Conservation (phyloP, 2,329 filamentous ascomycete species). For the Drechslerella stenobrocha region DNA sequence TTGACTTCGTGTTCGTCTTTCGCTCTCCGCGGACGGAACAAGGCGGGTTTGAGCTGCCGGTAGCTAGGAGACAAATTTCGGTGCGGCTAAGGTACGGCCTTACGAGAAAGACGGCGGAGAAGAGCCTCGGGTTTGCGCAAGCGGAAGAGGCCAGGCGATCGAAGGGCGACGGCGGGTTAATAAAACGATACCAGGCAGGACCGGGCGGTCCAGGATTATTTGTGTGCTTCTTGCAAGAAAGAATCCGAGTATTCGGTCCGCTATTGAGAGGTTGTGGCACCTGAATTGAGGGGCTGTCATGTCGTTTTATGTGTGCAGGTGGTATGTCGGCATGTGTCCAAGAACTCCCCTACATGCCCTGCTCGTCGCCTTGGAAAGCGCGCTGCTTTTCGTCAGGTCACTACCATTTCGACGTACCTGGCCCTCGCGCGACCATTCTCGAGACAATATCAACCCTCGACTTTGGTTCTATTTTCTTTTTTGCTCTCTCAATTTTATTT, state of each 20-base stretch:
- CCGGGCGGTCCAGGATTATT: constrained; percentile 40
- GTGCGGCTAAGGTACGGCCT: constrained; percentile 33
- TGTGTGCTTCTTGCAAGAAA: constrained; percentile 39
- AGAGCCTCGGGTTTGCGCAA: constrained; percentile 45
- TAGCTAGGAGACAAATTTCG: constrained; percentile 20
- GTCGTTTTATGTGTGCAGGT: constrained; percentile 42
- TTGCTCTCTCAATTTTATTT: constrained; percentile 3
- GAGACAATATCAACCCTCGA: constrained; percentile 12
- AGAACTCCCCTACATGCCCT: constrained; percentile 23
- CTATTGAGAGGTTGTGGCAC: constrained; percentile 39
- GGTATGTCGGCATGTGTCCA: constrained; percentile 31
- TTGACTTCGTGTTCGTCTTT: constrained; percentile 36
- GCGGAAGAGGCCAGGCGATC: constrained; percentile 44
- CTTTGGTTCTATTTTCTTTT: constrained; percentile 22
- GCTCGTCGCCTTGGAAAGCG: constrained; percentile 27
- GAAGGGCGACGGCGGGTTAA: constrained; percentile 44
- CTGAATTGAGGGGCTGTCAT: constrained; percentile 40
- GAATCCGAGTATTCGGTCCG: constrained; percentile 35
- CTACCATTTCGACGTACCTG: constrained; percentile 7
- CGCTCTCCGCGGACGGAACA: constrained; percentile 15
- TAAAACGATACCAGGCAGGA: constrained; percentile 24
- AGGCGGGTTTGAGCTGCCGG: constrained; percentile 27
- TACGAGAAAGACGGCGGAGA: constrained; percentile 41
- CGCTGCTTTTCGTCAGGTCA: constrained; percentile 16
- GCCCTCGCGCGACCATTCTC: constrained; percentile 13